Base-by-base conservation (phyloP, 2,329 filamentous ascomycete species). In the Monosporascus sp. region DNA sequence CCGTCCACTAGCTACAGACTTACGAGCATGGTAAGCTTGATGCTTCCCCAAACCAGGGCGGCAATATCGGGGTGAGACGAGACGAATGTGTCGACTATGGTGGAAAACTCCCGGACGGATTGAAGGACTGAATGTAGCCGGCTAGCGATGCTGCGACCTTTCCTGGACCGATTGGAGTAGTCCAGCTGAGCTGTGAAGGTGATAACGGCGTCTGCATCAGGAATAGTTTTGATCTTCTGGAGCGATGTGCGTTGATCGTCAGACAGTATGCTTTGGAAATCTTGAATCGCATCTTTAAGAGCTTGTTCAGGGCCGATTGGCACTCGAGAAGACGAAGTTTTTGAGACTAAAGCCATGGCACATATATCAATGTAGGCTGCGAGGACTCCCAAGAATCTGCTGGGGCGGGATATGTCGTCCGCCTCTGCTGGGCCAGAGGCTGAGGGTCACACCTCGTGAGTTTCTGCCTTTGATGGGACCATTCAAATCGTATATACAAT, bases 41-140 rank as follows among this genome's bases (percentile, higher is more conserved):
- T 60, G 38, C 66, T 71, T 2, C 73, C 73, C 74, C 72, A 76
- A 25, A 76, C 63, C 2, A 74, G 56, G 11, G 70, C 70, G 17
- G 73, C 68, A 37, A 73, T 67, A 17, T 60, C 54, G 5, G 66
- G 66, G 51, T 73, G 57, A 0, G 70, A 65, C 1, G 69, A 71
- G 34, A 70, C 65, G n/a, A 70, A 69, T 1, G 67, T 71, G 31
- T 69, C 68, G 2, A 72, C 53, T 11, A 73, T 54, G 17, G 57
- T 48, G 3, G 66, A 68, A 49, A 74, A 74, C 1, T 66, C 61
- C 31, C 69, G 68, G 5, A 74, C 61, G 6, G 67, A 72, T n/a
- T 66, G 54, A 15, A 75, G 60, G n/a, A 74, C 58, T 0, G 63
- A 51, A 44, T 55, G 48, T 0, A 72, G 45, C 2, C 69, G 61